phyloP scores from a whole-genome alignment of 2,329 filamentous ascomycete genomes.

The Mollisia scopiformis region DNA sequence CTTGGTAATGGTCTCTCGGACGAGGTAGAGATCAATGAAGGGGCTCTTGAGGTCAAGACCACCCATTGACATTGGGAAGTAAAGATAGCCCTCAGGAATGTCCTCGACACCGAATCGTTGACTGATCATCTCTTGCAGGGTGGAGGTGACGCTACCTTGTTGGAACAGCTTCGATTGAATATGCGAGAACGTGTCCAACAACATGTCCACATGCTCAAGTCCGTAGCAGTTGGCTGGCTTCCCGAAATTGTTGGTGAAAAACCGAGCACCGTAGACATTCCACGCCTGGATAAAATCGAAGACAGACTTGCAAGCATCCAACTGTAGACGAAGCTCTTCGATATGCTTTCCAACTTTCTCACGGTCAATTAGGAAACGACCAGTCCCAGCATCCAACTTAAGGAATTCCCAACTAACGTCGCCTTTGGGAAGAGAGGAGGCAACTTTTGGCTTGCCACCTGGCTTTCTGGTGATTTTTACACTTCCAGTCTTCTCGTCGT shows the following conservation, averaged over 20 bases:
- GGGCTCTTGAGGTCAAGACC: slow-evolving; percentile 43
- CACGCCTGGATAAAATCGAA: slow-evolving; percentile 62
- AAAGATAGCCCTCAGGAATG: slow-evolving; percentile 43
- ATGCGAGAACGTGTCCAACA: slow-evolving; percentile 51
- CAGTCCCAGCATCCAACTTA: slow-evolving; percentile 48
- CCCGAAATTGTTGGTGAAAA: slow-evolving; percentile 60
- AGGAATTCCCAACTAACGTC: slow-evolving; percentile 62
- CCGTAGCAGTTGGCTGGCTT: slow-evolving; percentile 56
- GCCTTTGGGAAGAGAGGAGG: slow-evolving; percentile 48
- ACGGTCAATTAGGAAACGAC: slow-evolving; percentile 57
- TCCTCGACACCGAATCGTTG: slow-evolving; percentile 47
- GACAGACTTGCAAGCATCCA: slow-evolving; percentile 54
- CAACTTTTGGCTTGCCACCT: slow-evolving; percentile 8
- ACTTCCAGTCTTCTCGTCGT: slow-evolving; percentile 59
- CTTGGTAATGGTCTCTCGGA: slow-evolving; percentile 22
- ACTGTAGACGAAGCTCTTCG: slow-evolving; percentile 55
- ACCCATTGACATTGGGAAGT: slow-evolving; percentile 41
- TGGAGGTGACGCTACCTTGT: slow-evolving; percentile 46
- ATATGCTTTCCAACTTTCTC: slow-evolving; percentile 56
- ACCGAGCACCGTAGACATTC: slow-evolving; percentile 58
- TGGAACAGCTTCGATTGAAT: slow-evolving; percentile 55
- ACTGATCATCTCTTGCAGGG: slow-evolving; percentile 50
- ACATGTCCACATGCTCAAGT: slow-evolving; percentile 55
- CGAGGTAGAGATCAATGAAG: slow-evolving; percentile 39
- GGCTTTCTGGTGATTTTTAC: slow-evolving; percentile 41